These are phyloP conservation scores for Monosporascus sp. DNA, from an alignment of 2,329 filamentous ascomycete genomes.

Conservation along the genomic window DNA sequence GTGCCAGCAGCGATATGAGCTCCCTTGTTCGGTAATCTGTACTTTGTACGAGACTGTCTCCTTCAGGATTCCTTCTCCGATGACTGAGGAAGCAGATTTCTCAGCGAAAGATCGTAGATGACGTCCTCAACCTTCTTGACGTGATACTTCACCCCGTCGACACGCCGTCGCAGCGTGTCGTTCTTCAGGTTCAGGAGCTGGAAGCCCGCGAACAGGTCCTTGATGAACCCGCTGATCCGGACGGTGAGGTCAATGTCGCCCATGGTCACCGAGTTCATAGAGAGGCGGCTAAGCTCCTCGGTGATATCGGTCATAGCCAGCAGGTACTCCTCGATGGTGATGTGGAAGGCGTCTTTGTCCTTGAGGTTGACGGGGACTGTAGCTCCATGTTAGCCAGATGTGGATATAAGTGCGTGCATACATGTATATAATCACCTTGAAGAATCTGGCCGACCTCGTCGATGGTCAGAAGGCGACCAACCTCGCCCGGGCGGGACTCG, in stretches of 20 bases:
- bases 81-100: constrained; percentile 65
- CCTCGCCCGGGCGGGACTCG: constrained; percentile 46
- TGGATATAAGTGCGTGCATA: neutral
- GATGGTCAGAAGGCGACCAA: constrained; percentile 71
- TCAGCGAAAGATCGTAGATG: constrained; percentile 87
- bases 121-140: constrained; percentile 98
- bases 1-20: neutral
- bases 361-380: constrained; percentile 87
- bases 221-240: constrained; percentile 86
- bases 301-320: constrained; percentile 80
- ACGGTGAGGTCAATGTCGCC: constrained; percentile 83
- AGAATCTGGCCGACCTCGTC: constrained; percentile 80
- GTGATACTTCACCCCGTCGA: constrained; percentile 92
- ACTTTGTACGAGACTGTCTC: neutral
- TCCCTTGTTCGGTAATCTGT: neutral
- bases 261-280: constrained; percentile 89
- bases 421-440: constrained; percentile 45
- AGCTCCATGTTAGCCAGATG: constrained; percentile 5
- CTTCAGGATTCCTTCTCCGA: constrained; percentile 5
- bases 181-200: constrained; percentile 98
- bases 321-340: constrained; percentile 96
- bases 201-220: constrained; percentile 92
- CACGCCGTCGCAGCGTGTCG: constrained; percentile 78
- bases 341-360: constrained; percentile 82
- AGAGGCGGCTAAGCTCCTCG: constrained; percentile 84